phyloP scores from a whole-genome alignment of 192 early-diverging fungal genomes.

The Mycoemilia scoparia region DNA sequence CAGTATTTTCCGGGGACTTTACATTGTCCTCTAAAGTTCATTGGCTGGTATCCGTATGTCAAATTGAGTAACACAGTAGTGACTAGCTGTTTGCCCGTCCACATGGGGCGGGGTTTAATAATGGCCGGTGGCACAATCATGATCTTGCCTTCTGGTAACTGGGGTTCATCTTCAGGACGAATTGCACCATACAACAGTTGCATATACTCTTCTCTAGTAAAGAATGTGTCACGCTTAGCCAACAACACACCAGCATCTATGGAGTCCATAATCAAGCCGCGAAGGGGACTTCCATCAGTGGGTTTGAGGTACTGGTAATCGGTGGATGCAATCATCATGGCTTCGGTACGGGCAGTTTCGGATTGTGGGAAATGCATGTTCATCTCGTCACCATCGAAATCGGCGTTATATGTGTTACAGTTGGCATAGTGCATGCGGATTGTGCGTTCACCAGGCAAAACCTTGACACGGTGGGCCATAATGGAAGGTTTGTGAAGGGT shows the following conservation, averaged over 20 bases:
- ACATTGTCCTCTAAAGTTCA: conserved; percentile 78
- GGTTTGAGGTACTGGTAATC: conserved; percentile 95
- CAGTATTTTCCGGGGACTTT: conserved; percentile 73
- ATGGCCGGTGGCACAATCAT: conserved; percentile 75
- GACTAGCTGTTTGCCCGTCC: conserved; percentile 98
- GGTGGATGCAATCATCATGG: conserved; percentile 83
- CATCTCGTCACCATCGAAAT: conserved; percentile 99
- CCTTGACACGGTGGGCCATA: conserved; percentile 90
- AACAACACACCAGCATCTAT: conserved; percentile 94
- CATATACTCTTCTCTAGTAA: conserved; percentile 76
- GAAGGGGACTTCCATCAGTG: conserved; percentile 87
- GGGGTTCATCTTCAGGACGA: conserved; percentile 40
- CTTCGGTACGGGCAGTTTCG: conserved; percentile 90
- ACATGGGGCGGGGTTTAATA: conserved; percentile 64
- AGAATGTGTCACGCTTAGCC: conserved; percentile 71
- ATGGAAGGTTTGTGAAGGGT: conserved; percentile 99
- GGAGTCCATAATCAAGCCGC: conserved; percentile 97
- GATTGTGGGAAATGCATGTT: conserved; percentile 99
- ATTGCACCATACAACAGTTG: conserved; percentile 83
- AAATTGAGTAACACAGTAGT: conserved; percentile 88
- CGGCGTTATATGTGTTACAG: conserved; percentile 83
- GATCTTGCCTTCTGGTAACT: conserved; percentile 48
- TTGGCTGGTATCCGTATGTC: conserved; percentile 47
- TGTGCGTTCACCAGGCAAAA: conserved; percentile 91
- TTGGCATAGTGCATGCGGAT: conserved; percentile 99